Base-by-base conservation (phyloP, 257 asterid genomes). In the Rauvolfia tetraphylla region DNA sequence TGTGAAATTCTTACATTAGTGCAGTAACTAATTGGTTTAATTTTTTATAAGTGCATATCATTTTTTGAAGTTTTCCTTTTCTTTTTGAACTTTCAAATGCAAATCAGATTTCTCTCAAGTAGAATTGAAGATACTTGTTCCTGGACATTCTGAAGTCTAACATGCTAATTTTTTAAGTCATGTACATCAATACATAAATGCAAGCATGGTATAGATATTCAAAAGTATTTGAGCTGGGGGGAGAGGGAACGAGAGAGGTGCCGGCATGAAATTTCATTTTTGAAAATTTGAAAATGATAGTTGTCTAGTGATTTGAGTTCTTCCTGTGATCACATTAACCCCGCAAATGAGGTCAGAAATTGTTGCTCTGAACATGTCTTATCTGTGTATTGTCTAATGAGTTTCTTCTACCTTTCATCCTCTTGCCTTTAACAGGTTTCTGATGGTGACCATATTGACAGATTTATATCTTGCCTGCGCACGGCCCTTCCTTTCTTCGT, bases 371-470 rank as follows among this genome's bases (percentile, higher is more conserved):
- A 31, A 6, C 1, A 33, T 18, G 13, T 15, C 3, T 51, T 18
- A 53, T 22, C 4, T 66, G 48, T 22, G 38, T 36, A 42, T 18
- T 58, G 73, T 61, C 23, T 71, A 48, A 46, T 20, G 58, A 44
- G 62, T 65, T 71, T 48, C 73, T 18, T 38, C 2, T 34, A 14
- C 14, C 56, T 27, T 8, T 51, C 13, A 23, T 79, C 9, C 8
- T 79, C n/a, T 56, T 48, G 4, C 31, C 13, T 66, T 73, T 65
- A 57, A 25, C 91, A 95, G 98, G 98, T 90, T 42, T 85, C 90
- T 6, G 98, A 95, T 85, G 90, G 86, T 78, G 98, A 95, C 75
- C 98, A 95, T 81, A 87, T 95, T 57, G 87, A 78, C 72, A 86
- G 98, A 79, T 88, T 86, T 77, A 88, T 92, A 82, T 87, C 95